phyloP scores from a whole-genome alignment of 306 rosid species.

The Aeschynomene evenia region DNA sequence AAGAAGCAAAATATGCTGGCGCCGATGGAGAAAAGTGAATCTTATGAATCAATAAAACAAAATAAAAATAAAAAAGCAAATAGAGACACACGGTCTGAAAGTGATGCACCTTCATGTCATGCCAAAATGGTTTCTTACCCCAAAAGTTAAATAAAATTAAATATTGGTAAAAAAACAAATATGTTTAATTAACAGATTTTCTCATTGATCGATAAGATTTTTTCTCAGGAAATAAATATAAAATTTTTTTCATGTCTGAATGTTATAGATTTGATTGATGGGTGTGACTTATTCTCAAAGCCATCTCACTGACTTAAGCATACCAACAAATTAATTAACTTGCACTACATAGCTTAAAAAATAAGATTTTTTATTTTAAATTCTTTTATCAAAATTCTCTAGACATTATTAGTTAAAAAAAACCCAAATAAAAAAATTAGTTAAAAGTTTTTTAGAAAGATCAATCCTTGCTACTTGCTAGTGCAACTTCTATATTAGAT shows the following conservation, averaged over 20 bases:
- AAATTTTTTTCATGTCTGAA: not conserved
- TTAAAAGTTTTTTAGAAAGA: no score
- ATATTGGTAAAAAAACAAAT: conserved; percentile 15
- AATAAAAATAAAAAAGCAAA: no score
- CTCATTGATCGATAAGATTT: conserved; percentile 43
- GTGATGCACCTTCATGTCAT: conserved; percentile 33
- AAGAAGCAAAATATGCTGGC: conserved; percentile 30
- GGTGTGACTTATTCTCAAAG: conserved; percentile 25
- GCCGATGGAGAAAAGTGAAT: conserved; percentile 11
- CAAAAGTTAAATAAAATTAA: conserved; percentile 20
- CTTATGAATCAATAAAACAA: conserved; percentile 28
- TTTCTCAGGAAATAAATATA: not conserved
- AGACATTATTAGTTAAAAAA: no score
- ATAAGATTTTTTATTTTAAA: not conserved
- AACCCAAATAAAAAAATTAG: no score
- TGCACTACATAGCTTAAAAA: no score
- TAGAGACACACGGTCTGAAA: conserved; percentile 26
- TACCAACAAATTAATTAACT: no score
- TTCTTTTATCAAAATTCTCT: no score
- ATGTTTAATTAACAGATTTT: conserved; percentile 42
- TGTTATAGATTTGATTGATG: conserved; percentile 12
- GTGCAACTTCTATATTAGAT: not conserved
- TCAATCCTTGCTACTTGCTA: not conserved
- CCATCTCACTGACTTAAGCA: not conserved
- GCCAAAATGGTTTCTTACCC: conserved; percentile 35